Percentiles rank a stretch among this genome's conserved stretches.
These are phyloP conservation scores for Pleurozium schreberi DNA, from an alignment of 225 moss, liverwort and hornwort genomes.

Conservation along the genomic window DNA sequence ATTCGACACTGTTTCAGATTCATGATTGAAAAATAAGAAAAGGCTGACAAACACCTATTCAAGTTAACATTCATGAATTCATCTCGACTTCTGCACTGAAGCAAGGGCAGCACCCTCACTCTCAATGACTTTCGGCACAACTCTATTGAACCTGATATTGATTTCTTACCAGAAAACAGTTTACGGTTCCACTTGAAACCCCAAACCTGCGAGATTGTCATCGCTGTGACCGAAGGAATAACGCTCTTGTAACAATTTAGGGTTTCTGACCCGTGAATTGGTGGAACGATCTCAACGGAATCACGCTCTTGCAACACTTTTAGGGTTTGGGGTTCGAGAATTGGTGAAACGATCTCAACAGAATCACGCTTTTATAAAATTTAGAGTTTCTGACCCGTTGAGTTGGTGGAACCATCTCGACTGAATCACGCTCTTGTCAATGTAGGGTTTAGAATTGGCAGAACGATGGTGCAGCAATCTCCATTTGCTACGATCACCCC, in stretches of 20 bases:
- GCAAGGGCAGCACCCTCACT: not conserved
- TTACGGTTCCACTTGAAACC: not conserved
- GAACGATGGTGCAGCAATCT: not conserved
- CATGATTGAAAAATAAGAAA: not conserved
- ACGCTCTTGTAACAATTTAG: not conserved
- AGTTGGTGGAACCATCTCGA: not conserved
- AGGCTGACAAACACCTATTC: not conserved
- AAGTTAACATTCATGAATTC: not conserved
- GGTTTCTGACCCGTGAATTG: not conserved
- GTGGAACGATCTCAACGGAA: not conserved
- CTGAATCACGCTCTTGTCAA: not conserved
- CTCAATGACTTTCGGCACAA: not conserved
- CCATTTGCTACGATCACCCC: not conserved
- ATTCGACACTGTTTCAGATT: not conserved
- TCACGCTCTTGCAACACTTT: not conserved
- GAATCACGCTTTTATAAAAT: not conserved
- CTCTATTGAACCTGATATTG: not conserved
- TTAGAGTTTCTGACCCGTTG: not conserved
- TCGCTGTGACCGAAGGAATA: not conserved
- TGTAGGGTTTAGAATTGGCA: not conserved
- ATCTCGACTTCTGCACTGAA: not conserved
- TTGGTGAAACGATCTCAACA: not conserved
- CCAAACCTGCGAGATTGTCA: not conserved
- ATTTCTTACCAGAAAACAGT: not conserved
- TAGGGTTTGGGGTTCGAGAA: not conserved